Evolutionary conservation across 164 flowering plant genomes (phyloP).

Genomic region (Cinnamomum micranthum): DNA sequence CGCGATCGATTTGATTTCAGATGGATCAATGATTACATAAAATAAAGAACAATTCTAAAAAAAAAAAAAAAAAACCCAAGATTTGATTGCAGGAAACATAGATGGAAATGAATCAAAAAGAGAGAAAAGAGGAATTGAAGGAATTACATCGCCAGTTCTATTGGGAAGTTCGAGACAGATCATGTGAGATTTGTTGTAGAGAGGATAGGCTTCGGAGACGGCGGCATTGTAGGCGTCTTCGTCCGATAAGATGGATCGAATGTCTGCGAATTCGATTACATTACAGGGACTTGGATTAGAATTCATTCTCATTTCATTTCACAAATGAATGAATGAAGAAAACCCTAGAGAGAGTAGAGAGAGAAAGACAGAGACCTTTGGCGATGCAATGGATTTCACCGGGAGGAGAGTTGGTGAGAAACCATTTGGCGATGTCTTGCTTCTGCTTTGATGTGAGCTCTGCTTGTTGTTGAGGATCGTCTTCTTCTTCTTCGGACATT

Average conservation of each 20-base stretch:
- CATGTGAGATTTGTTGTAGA: conserved; percentile 79
- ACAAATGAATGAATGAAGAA: background rate
- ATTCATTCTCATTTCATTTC: background rate
- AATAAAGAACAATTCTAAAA: background rate
- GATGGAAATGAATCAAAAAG: background rate
- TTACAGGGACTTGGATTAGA: background rate
- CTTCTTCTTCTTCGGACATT: conserved; percentile 24
- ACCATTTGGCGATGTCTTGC: conserved; percentile 92
- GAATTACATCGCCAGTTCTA: conserved; percentile 76
- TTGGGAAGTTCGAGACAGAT: conserved; percentile 71
- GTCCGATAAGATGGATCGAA: conserved; percentile 55
- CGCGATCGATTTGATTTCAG: background rate
- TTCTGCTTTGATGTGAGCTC: conserved; percentile 45
- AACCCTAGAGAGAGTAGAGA: conserved; percentile 5
- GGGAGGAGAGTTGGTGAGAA: conserved; percentile 84
- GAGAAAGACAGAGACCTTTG: conserved; percentile 51
- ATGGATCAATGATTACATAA: background rate
- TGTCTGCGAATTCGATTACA: conserved; percentile 36
- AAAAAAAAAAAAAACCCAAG: background rate
- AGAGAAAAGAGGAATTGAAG: background rate
- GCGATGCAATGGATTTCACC: conserved; percentile 97
- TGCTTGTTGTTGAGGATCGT: conserved; percentile 26
- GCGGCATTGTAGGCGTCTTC: conserved; percentile 63
- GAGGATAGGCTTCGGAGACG: conserved; percentile 76
- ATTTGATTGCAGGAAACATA: background rate